phyloP scores from a whole-genome alignment of 2,329 filamentous ascomycete genomes.

The Furcasterigmium furcatum region DNA sequence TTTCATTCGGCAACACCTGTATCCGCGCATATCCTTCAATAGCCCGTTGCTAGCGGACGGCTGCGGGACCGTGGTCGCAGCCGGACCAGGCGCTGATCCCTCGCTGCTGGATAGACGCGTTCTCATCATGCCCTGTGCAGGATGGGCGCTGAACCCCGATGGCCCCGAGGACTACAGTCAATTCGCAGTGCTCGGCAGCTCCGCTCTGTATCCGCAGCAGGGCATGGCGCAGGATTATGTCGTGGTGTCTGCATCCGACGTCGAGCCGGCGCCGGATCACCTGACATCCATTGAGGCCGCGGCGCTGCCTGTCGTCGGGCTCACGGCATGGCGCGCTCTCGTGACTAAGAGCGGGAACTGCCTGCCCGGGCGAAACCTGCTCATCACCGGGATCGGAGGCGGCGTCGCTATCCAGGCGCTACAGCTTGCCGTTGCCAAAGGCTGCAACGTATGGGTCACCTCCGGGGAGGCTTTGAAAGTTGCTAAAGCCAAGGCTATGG shows the following conservation, averaged over 20 bases:
- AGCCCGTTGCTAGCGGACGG: conserved; percentile 81
- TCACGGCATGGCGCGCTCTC: conserved; percentile 86
- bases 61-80: conserved; percentile 66
- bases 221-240: conserved; percentile 77
- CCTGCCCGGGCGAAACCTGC: conserved; percentile 65
- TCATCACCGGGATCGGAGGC: conserved; percentile 89
- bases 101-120: conserved; percentile 61
- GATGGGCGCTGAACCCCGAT: conserved; percentile 69
- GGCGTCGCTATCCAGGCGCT: conserved; percentile 83
- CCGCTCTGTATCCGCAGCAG: conserved; percentile 54
- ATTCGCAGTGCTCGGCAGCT: conserved; percentile 70
- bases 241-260: conserved; percentile 65
- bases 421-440: conserved; percentile 72
- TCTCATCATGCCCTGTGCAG: conserved; percentile 71
- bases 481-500: conserved; percentile 64
- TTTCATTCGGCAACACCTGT: conserved; percentile 89
- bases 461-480: conserved; percentile 75
- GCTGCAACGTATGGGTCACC: conserved; percentile 76
- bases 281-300: conserved; percentile 73
- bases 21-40: conserved; percentile 79
- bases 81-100: conserved; percentile 46
- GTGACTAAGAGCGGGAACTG: conserved; percentile 72
- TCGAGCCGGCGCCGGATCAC: conserved; percentile 74
- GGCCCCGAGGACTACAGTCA: conserved; percentile 66
- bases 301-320: conserved; percentile 76